These are phyloP conservation scores for Coemansia interrupta DNA, from an alignment of 192 early-diverging fungal genomes.

Conservation along the genomic window DNA sequence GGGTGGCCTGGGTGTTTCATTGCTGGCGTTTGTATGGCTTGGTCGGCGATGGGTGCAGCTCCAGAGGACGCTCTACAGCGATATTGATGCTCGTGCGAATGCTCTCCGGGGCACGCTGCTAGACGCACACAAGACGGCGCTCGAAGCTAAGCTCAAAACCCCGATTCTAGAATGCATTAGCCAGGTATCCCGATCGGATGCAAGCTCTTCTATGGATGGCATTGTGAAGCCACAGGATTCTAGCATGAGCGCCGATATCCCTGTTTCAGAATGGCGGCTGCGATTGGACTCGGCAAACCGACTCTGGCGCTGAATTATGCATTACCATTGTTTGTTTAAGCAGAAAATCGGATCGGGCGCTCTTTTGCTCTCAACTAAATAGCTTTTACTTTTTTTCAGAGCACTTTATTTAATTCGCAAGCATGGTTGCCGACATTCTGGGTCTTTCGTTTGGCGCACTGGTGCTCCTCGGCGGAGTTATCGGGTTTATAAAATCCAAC, in stretches of 20 bases:
- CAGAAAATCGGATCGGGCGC: too few species aligned
- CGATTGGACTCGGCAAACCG: slow-evolving; percentile 18
- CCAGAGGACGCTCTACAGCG: slow-evolving; percentile 10
- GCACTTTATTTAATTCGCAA: slow-evolving; percentile 1
- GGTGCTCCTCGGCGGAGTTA: slow-evolving; percentile 33
- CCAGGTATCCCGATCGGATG: neutral
- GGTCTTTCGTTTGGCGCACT: slow-evolving; percentile 33
- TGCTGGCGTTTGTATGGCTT: slow-evolving; percentile 34
- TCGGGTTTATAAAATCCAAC: slow-evolving; percentile 39
- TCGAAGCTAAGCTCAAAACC: slow-evolving; percentile 23
- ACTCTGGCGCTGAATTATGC: neutral
- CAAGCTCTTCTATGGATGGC: neutral
- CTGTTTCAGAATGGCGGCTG: slow-evolving; percentile 24
- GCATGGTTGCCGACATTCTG: slow-evolving; percentile 16
- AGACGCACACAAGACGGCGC: slow-evolving; percentile 10
- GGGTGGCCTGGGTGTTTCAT: slow-evolving; percentile 15
- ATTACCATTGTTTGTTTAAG: neutral
- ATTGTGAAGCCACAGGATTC: slow-evolving; percentile 6
- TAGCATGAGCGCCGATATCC: neutral
- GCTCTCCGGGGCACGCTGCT: slow-evolving; percentile 14
- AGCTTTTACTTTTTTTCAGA: neutral
- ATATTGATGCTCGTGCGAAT: slow-evolving; percentile 19
- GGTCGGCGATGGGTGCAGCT: slow-evolving; percentile 35
- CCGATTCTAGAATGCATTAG: slow-evolving; percentile 14
- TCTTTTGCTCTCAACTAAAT: neutral